Evolutionary conservation across 345 rosid genomes (phyloP).

Genomic region (Boechera stricta): DNA sequence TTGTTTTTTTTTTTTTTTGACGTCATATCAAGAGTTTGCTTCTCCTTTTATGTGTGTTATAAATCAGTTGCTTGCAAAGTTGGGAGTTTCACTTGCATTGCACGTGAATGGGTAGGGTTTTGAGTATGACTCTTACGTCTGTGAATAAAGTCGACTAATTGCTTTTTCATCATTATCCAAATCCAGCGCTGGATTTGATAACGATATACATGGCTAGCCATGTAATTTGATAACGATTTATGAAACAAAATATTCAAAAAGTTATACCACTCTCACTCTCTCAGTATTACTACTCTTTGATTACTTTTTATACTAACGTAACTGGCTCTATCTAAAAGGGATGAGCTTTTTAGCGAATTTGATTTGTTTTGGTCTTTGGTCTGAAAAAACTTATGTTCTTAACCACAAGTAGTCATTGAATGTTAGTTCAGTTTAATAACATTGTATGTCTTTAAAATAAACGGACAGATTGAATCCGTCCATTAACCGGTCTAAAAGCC

Average conservation of each 20-base stretch:
- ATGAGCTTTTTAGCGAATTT: not conserved
- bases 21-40: not conserved
- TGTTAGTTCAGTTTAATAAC: too few species aligned
- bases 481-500: too few species aligned
- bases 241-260: not conserved
- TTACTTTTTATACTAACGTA: too few species aligned
- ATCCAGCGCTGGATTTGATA: constrained; percentile 30
- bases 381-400: not conserved
- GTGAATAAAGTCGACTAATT: constrained; percentile 39
- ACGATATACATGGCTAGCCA: not conserved
- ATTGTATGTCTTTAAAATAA: too few species aligned
- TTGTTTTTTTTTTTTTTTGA: not conserved
- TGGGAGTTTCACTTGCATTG: constrained; percentile 45
- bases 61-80: constrained; percentile 37
- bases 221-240: constrained; percentile 9
- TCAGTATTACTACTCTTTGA: too few species aligned
- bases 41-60: not conserved
- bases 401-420: too few species aligned
- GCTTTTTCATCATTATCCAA: constrained; percentile 42
- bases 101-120: constrained; percentile 47
- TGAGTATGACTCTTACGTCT: constrained; percentile 33
- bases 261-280: too few species aligned
- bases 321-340: too few species aligned
- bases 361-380: not conserved
- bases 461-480: too few species aligned